These are phyloP conservation scores for Vavraia culicis DNA, from an alignment of 371 early-diverging fungal species.

Conservation along the genomic window DNA sequence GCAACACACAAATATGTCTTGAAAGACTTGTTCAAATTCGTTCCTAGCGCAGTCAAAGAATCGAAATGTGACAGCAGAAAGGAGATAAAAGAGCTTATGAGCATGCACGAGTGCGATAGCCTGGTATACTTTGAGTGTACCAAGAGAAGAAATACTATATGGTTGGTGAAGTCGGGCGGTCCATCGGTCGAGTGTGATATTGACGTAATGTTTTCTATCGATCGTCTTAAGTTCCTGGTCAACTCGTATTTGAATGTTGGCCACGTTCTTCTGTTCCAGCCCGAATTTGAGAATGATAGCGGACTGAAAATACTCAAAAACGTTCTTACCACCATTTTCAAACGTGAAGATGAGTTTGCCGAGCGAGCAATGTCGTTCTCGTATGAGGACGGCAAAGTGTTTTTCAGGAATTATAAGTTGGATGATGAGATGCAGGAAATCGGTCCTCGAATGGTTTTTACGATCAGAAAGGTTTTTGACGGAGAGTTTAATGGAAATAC, in stretches of 20 bases:
- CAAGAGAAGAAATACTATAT: constrained; percentile 18
- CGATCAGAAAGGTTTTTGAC: constrained; percentile 1
- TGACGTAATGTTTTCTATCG: constrained; percentile 10
- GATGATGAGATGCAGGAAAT: constrained; percentile 24
- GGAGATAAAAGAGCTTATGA: constrained; percentile 11
- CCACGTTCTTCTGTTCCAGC: constrained; percentile 19
- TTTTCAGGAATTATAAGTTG: constrained; percentile 22
- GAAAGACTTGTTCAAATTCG: no score
- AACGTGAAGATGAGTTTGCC: not conserved
- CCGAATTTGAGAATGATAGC: constrained; percentile 31
- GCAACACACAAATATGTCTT: no score
- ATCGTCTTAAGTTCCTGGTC: constrained; percentile 9
- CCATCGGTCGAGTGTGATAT: constrained; percentile 20
- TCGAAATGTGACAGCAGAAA: constrained; percentile 10
- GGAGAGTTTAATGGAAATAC: constrained; percentile 20
- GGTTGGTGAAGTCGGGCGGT: constrained; percentile 19
- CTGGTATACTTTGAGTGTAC: constrained; percentile 28
- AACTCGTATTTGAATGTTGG: constrained; percentile 25
- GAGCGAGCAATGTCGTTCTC: constrained; percentile 32
- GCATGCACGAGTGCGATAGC: constrained; percentile 20
- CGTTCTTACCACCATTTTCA: constrained; percentile 14
- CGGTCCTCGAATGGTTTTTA: constrained; percentile 32
- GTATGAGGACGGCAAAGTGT: constrained; percentile 17
- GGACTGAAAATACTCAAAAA: constrained; percentile 11
- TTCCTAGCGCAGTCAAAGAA: no score